Base-by-base conservation (phyloP, 164 flowering plant genomes). In the Sextonia rubra region DNA sequence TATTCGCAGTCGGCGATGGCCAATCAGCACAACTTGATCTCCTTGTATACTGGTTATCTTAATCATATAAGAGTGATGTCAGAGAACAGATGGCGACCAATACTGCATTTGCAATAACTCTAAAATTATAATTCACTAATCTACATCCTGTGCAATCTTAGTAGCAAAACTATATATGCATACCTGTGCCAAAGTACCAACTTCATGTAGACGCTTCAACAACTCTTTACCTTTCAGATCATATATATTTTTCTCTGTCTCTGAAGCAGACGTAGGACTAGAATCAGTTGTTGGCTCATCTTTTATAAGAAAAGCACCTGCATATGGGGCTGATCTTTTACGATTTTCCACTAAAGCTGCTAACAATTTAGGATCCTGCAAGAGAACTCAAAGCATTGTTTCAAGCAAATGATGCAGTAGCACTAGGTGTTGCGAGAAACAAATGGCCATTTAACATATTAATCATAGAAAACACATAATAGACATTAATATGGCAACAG, bases 101-200 rank as follows among this genome's bases (percentile, higher is more conserved):
- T 29, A 29, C 30, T 26, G 24, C 58, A 22, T 48, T 58, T 7
- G 5, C 60, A 58, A 37, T 37, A 58, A 65, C 62, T 62, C 65
- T 62, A 62, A 12, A 18, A 62, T 64, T n/a, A 27, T 9, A 56
- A 48, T 15, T 20, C 12, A 24, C 48, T 12, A n/a, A n/a, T 44
- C 27, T 30, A 52, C 52, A 30, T 47, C 48, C 15, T 37, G 47
- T 69, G 12, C 63, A 22, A 73, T 5, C 12, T 12, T 66, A 12
- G 44, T 27, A 26, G n/a, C 30, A 37, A 26, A n/a, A 25, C 8
- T 23, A 37, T 64, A 14, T 37, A 27, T 20, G 29, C 12, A 65
- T 77, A 96, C 99, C 97, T 93, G 98, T 32, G 94, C 99, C 71
- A 96, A 88, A 49, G 98, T 91, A 60, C 99, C 98, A 82, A 96